Percentiles rank a stretch among this genome's conserved stretches.
Conservation (phyloP, 805 yeast genomes). For the Candida pini region DNA sequence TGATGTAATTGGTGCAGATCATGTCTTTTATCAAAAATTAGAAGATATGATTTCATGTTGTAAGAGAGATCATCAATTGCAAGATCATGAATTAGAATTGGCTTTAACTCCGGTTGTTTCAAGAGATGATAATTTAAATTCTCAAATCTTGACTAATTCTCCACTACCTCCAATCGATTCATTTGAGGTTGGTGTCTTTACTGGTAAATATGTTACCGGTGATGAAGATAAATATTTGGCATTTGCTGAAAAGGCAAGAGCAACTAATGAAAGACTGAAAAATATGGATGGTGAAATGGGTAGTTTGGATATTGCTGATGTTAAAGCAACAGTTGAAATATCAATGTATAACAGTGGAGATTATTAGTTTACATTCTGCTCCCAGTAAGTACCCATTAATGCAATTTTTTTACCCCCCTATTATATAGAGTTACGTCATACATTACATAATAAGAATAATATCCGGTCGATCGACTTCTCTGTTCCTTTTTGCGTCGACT, state of each 20-base stretch:
- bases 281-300: conserved; percentile 27
- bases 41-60: conserved; percentile 83
- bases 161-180: conserved; percentile 38
- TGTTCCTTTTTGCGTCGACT: conserved; percentile 1
- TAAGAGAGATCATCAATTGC: conserved; percentile 28
- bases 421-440: too few species aligned
- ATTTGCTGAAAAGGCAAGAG: conserved; percentile 79
- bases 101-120: conserved; percentile 32
- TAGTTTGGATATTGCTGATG: conserved; percentile 45
- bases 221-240: conserved; percentile 75
- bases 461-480: too few species aligned
- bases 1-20: conserved; percentile 78
- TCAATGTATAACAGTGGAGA: conserved; percentile 56
- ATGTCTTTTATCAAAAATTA: conserved; percentile 81
- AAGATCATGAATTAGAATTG: conserved; percentile 27
- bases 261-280: conserved; percentile 58
- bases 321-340: conserved; percentile 71
- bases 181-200: conserved; percentile 95
- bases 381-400: too few species aligned
- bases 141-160: conserved; percentile 18
- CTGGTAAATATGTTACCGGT: conserved; percentile 94
- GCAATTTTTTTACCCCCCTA: too few species aligned
- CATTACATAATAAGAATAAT: too few species aligned
- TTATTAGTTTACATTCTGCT: too few species aligned
- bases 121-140: conserved; percentile 24